Percentiles rank a stretch among this genome's conserved stretches.
Evolutionary conservation across 768 basidiomycete genomes (phyloP).

Genomic region (Amanita fuliginea): DNA sequence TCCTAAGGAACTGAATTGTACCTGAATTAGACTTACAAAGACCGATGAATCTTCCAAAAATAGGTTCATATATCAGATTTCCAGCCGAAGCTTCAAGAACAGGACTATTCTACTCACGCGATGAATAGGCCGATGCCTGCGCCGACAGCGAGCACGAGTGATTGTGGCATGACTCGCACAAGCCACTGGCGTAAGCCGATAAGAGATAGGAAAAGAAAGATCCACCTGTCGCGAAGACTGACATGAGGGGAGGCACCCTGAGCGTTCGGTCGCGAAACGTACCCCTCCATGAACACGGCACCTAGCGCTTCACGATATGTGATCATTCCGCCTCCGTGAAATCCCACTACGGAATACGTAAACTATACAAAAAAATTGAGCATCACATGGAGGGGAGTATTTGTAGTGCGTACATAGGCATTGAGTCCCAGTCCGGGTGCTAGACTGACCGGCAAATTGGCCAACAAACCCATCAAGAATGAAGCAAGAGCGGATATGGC

Average conservation of each 20-base stretch:
- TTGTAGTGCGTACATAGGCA: conserved; percentile 49
- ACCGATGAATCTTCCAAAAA: conserved; percentile 52
- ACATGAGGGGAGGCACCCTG: not conserved
- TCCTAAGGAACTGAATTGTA: not conserved
- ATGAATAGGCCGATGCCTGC: conserved; percentile 85
- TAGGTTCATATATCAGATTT: conserved; percentile 3
- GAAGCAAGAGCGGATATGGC: conserved; percentile 66
- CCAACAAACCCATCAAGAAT: conserved; percentile 74
- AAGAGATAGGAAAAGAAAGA: conserved; percentile 72
- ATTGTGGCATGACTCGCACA: conserved; percentile 80
- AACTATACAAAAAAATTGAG: conserved; percentile 35
- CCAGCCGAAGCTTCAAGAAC: not conserved
- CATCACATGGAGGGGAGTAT: not conserved
- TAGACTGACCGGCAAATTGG: conserved; percentile 84
- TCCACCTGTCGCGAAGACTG: conserved; percentile 37
- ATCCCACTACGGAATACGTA: conserved; percentile 80
- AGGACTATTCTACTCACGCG: conserved; percentile 39
- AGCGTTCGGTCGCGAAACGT: conserved; percentile 12
- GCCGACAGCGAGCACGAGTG: conserved; percentile 75
- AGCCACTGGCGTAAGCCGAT: conserved; percentile 86
- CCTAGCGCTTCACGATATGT: conserved; percentile 71
- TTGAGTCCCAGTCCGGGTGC: conserved; percentile 81
- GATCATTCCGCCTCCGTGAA: conserved; percentile 65
- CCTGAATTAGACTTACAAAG: conserved; percentile 32
- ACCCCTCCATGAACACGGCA: conserved; percentile 86